A percentile compares a stretch with the other conserved stretches of the same genome.
phyloP scores from a whole-genome alignment of 2,329 filamentous ascomycete genomes.

The Claviceps pusilla region DNA sequence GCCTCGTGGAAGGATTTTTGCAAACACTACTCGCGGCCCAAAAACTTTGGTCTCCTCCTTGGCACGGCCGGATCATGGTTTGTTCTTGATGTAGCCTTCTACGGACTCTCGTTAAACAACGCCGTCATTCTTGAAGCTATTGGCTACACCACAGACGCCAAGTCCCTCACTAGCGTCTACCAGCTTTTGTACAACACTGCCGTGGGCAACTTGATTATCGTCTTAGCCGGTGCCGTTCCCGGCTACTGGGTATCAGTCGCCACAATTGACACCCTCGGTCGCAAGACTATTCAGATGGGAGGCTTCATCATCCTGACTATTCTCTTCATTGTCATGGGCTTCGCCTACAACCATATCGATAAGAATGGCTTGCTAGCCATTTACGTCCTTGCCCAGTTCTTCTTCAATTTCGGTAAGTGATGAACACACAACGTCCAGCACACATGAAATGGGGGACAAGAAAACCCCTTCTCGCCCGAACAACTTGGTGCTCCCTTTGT shows the following conservation, averaged over 20 bases:
- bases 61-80: conserved; percentile 82
- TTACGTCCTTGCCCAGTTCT: conserved; percentile 42
- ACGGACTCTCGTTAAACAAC: conserved; percentile 62
- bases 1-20: conserved; percentile 59
- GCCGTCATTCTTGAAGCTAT: conserved; percentile 56
- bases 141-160: conserved; percentile 42
- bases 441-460: not conserved
- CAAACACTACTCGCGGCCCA: conserved; percentile 54
- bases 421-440: not conserved
- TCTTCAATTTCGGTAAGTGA: conserved; percentile 37
- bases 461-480: not conserved
- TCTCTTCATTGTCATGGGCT: conserved; percentile 48
- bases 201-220: conserved; percentile 63
- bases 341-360: conserved; percentile 40
- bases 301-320: conserved; percentile 47
- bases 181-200: conserved; percentile 58
- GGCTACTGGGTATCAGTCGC: conserved; percentile 72
- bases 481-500: not conserved
- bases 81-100: conserved; percentile 48
- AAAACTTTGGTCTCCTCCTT: conserved; percentile 56
- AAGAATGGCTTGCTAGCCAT: conserved; percentile 38
- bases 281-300: conserved; percentile 60
- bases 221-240: conserved; percentile 64
- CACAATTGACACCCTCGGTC: conserved; percentile 57
- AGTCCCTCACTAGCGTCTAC: conserved; percentile 40